These are phyloP conservation scores for Thermomyces lanuginosus DNA, from an alignment of 2,329 filamentous ascomycete species.

Conservation along the genomic window DNA sequence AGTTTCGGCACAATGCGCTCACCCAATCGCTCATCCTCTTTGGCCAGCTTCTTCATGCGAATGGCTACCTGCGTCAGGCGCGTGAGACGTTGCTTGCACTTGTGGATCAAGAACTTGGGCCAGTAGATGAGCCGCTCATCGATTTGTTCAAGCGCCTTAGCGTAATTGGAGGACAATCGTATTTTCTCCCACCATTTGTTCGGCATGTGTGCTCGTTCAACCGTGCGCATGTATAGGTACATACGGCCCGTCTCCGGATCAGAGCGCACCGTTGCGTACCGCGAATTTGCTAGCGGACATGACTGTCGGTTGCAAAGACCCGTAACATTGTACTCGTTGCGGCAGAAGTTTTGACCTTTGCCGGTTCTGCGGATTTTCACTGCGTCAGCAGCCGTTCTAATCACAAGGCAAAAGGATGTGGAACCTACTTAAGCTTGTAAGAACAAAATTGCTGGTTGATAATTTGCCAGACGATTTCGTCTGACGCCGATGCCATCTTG, in stretches of 20 bases:
- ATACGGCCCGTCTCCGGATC: slow-evolving; percentile 65
- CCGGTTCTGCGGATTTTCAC: slow-evolving; percentile 42
- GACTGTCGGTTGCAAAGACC: slow-evolving; percentile 74
- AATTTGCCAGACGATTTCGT: slow-evolving; percentile 95
- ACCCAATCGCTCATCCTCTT: slow-evolving; percentile 75
- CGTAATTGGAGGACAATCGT: slow-evolving; percentile 78
- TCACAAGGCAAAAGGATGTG: slow-evolving; percentile 3
- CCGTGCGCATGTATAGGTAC: slow-evolving; percentile 94
- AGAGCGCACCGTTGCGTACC: slow-evolving; percentile 81
- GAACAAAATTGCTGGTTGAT: slow-evolving; percentile 92
- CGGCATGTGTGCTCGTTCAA: slow-evolving; percentile 75
- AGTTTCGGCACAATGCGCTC: slow-evolving; percentile 78
- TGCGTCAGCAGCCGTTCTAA: neutral
- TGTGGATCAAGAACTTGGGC: slow-evolving; percentile 83
- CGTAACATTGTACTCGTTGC: slow-evolving; percentile 81
- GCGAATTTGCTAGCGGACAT: slow-evolving; percentile 77
- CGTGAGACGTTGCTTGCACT: slow-evolving; percentile 91
- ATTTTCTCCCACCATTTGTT: slow-evolving; percentile 90
- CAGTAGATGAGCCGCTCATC: slow-evolving; percentile 81
- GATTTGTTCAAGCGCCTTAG: slow-evolving; percentile 72
- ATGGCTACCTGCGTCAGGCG: slow-evolving; percentile 84
- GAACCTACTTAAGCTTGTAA: slow-evolving; percentile 72
- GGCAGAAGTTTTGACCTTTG: slow-evolving; percentile 82
- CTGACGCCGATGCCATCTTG: slow-evolving; percentile 53
- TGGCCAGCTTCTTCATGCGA: slow-evolving; percentile 56